Conservation (phyloP, 139 green algal species). For the Volvox africanus region DNA sequence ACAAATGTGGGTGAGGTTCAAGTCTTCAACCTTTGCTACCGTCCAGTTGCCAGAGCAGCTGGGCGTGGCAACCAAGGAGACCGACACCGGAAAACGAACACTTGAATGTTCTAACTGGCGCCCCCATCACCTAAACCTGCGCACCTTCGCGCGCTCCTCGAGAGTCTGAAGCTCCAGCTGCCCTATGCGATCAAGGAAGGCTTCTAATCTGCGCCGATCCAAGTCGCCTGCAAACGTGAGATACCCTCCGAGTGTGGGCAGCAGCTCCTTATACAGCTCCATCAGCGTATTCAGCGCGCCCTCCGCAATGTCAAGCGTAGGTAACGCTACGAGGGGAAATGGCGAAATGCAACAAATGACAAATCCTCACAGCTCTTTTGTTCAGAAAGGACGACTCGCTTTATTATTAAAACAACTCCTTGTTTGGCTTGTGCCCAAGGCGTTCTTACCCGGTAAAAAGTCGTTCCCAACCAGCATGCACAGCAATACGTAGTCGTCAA, state of each 20-base stretch:
- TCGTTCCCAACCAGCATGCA: conserved; percentile 98
- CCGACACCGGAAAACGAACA: too few species aligned
- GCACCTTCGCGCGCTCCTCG: conserved; percentile 78
- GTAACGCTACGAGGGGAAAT: conserved; percentile 70
- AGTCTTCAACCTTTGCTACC: too few species aligned
- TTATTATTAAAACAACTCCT: too few species aligned
- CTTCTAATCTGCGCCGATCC: conserved; percentile 74
- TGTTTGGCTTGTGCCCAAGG: too few species aligned
- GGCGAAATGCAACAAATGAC: too few species aligned
- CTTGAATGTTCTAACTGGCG: too few species aligned
- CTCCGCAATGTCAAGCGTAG: conserved; percentile 93
- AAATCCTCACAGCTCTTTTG: too few species aligned
- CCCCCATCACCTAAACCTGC: too few species aligned
- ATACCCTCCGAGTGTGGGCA: conserved; percentile 90
- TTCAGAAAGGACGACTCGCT: too few species aligned
- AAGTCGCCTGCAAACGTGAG: conserved; percentile 85
- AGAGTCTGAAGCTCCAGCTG: conserved; percentile 80
- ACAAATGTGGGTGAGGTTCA: too few species aligned
- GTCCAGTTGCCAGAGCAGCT: too few species aligned
- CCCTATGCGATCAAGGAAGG: conserved; percentile 77
- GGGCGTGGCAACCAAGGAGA: too few species aligned
- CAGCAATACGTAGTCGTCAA: conserved; percentile 97
- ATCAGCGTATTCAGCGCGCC: conserved; percentile 92
- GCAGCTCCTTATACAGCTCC: conserved; percentile 89
- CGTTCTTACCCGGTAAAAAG: conserved; percentile 83